phyloP scores from a whole-genome alignment of 345 rosid genomes.

The Tarenaya hassleriana region DNA sequence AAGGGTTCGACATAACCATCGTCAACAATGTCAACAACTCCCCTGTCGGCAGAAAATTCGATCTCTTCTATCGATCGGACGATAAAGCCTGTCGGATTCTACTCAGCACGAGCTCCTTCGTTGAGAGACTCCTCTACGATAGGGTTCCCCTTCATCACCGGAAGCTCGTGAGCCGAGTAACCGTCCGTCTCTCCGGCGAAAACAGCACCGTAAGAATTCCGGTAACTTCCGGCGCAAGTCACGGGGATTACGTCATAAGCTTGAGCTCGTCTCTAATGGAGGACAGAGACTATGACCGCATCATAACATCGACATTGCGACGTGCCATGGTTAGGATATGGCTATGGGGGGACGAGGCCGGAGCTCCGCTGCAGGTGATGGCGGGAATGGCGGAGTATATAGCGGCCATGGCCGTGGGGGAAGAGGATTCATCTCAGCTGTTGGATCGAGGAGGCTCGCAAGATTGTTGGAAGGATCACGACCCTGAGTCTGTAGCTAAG shows the following conservation, averaged over 20 bases:
- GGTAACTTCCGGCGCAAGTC: constrained; percentile 20
- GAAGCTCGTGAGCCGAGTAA: constrained; percentile 30
- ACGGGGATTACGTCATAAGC: constrained; percentile 33
- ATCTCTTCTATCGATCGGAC: constrained; percentile 44
- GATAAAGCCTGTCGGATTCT: constrained; percentile 46
- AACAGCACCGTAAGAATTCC: not conserved
- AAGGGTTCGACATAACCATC: constrained; percentile 39
- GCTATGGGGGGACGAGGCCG: constrained; percentile 40
- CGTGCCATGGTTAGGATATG: constrained; percentile 47
- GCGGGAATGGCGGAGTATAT: constrained; percentile 49
- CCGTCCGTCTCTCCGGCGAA: constrained; percentile 26
- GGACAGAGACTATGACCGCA: constrained; percentile 13
- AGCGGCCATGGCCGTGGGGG: constrained; percentile 7
- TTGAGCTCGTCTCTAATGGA: constrained; percentile 32
- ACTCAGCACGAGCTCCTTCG: constrained; percentile 34
- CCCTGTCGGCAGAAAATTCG: constrained; percentile 33
- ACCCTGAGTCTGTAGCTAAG: constrained; percentile 19
- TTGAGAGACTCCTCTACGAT: constrained; percentile 41
- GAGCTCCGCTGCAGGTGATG: constrained; percentile 38
- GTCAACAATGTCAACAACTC: constrained; percentile 36
- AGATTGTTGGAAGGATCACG: constrained; percentile 6
- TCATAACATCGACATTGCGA: constrained; percentile 26
- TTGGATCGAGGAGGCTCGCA: not conserved
- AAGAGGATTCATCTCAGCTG: too few relatives aligned
- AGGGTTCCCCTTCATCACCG: constrained; percentile 25